phyloP scores from a whole-genome alignment of 2,329 filamentous ascomycete genomes.

The Didymella pomorum region DNA sequence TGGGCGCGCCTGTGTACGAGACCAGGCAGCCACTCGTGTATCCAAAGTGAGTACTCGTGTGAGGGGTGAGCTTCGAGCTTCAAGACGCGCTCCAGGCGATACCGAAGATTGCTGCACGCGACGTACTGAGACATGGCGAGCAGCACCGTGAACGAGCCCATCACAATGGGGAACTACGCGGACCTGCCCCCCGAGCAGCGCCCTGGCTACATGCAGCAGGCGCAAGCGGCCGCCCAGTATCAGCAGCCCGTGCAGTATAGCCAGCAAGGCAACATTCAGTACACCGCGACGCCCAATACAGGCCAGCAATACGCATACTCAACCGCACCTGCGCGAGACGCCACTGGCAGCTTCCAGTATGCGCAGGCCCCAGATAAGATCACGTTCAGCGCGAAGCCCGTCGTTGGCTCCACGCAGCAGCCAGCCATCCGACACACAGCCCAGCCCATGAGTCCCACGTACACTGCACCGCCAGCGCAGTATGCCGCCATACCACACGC shows the following conservation, averaged over 20 bases:
- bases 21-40: constrained; percentile 52
- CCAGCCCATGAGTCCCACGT: constrained; percentile 33
- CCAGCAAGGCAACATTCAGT: constrained; percentile 40
- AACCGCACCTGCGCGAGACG: constrained; percentile 32
- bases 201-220: constrained; percentile 49
- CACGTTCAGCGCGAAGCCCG: constrained; percentile 53
- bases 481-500: constrained; percentile 38
- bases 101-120: neutral
- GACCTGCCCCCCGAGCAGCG: constrained; percentile 56
- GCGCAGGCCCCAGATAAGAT: constrained; percentile 52
- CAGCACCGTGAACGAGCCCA: constrained; percentile 35
- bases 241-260: constrained; percentile 21
- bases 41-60: constrained; percentile 42
- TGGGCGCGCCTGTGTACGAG: constrained; percentile 50
- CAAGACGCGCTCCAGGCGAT: neutral
- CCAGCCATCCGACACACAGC: constrained; percentile 38
- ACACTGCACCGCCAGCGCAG: constrained; percentile 28
- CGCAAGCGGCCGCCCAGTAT: constrained; percentile 29
- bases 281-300: constrained; percentile 33
- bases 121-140: constrained; percentile 43
- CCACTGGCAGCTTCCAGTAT: constrained; percentile 49
- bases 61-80: neutral
- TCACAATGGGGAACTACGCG: constrained; percentile 56
- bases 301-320: constrained; percentile 41
- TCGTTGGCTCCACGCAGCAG: constrained; percentile 28